Conservation (phyloP, 2,329 filamentous ascomycete genomes). For the Rhynchosporium agropyri region DNA sequence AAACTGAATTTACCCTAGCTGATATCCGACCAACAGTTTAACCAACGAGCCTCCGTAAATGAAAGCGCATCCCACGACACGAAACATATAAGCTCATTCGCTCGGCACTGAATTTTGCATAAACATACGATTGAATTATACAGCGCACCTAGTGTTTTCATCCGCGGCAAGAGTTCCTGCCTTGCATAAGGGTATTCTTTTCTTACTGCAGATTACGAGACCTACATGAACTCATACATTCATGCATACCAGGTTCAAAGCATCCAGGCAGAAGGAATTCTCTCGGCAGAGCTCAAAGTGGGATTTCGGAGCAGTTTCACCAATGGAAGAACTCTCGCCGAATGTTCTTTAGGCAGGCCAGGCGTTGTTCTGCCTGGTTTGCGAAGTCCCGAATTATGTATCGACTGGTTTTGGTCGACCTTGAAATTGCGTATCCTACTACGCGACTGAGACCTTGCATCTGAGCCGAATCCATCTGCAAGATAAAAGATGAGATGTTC, state of each 20-base stretch:
- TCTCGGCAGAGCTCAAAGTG: constrained; percentile 9
- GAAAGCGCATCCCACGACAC: background rate
- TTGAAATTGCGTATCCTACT: no score
- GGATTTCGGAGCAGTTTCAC: background rate
- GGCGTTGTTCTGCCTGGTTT: background rate
- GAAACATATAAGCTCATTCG: background rate
- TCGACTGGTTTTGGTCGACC: no score
- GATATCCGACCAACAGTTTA: background rate
- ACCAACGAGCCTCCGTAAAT: background rate
- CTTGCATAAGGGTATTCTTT: background rate
- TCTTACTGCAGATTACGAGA: background rate
- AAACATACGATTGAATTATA: background rate
- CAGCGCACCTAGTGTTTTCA: background rate
- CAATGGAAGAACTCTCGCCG: constrained; percentile 6
- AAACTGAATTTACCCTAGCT: background rate
- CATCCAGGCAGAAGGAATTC: background rate
- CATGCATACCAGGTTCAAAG: constrained; percentile 3
- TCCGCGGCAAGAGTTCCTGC: background rate
- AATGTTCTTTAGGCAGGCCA: background rate
- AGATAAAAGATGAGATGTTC: no score
- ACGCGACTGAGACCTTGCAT: background rate
- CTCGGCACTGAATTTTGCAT: background rate
- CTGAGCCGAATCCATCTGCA: no score
- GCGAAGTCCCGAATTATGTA: no score
- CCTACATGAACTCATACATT: constrained; percentile 1